Percentiles rank a stretch among this genome's conserved stretches.
Evolutionary conservation across 2,329 filamentous ascomycete genomes (phyloP).

Genomic region (Diaporthe sp.): DNA sequence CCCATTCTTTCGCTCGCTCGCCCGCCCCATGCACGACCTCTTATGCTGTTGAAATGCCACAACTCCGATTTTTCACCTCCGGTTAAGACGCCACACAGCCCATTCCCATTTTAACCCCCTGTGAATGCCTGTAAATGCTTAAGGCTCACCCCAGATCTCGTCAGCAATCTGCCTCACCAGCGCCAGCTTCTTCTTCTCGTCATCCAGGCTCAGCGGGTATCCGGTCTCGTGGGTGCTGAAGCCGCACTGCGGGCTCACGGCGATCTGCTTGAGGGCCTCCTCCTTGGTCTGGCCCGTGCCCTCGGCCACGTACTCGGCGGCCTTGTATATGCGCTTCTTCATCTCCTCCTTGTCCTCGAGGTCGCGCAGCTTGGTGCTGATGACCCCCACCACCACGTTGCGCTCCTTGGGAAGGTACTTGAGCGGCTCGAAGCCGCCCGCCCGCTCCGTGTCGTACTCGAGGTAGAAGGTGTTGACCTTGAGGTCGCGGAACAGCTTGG

Average conservation of each 20-base stretch:
- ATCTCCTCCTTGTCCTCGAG: slow-evolving; percentile 73
- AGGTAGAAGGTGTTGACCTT: slow-evolving; percentile 76
- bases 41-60: slow-evolving; percentile 35
- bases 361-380: slow-evolving; percentile 71
- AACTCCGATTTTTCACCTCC: slow-evolving; percentile 14
- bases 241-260: slow-evolving; percentile 77
- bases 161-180: slow-evolving; percentile 78
- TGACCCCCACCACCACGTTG: slow-evolving; percentile 71
- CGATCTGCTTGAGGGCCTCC: slow-evolving; percentile 75
- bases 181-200: slow-evolving; percentile 79
- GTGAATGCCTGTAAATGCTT: slow-evolving; percentile 50
- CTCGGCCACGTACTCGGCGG: slow-evolving; percentile 76
- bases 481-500: slow-evolving; percentile 72
- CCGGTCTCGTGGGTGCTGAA: slow-evolving; percentile 81
- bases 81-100: background rate
- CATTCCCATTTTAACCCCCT: background rate
- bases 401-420: slow-evolving; percentile 69
- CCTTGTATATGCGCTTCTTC: slow-evolving; percentile 67
- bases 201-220: slow-evolving; percentile 74
- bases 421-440: slow-evolving; percentile 74
- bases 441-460: slow-evolving; percentile 74
- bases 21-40: slow-evolving; percentile 24
- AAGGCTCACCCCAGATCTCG: slow-evolving; percentile 72
- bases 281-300: slow-evolving; percentile 72
- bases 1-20: slow-evolving; percentile 9